Evolutionary conservation across 805 yeast genomes (phyloP).

Genomic region (Zygosaccharomyces gambellarensis): DNA sequence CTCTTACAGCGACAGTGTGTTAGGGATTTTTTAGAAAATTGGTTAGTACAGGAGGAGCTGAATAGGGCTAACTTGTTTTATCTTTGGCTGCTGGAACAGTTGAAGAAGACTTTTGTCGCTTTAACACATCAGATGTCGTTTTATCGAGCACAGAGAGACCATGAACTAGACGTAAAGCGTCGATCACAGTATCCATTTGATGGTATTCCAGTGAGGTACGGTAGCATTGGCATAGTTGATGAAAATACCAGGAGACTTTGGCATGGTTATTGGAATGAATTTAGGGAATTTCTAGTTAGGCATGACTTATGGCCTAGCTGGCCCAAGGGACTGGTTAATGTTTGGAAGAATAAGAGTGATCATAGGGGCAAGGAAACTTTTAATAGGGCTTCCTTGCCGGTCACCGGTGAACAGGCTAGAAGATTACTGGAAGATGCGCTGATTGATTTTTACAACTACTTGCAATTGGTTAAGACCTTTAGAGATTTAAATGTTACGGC

Average conservation of each 20-base stretch:
- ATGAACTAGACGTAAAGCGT: not conserved
- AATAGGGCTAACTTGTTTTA: slow-evolving; percentile 34
- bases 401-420: slow-evolving; percentile 16
- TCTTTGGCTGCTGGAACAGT: slow-evolving; percentile 28
- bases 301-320: slow-evolving; percentile 30
- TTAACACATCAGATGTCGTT: slow-evolving; percentile 25
- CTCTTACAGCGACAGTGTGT: slow-evolving; percentile 15
- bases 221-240: slow-evolving; percentile 6
- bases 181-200: not conserved
- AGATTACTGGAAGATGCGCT: slow-evolving; percentile 29
- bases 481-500: slow-evolving; percentile 80
- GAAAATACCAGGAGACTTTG: slow-evolving; percentile 7
- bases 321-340: slow-evolving; percentile 20
- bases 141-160: slow-evolving; percentile 12
- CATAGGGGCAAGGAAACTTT: slow-evolving; percentile 18
- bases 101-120: slow-evolving; percentile 21
- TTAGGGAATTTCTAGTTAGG: slow-evolving; percentile 15
- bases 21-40: slow-evolving; percentile 30
- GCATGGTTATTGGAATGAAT: not conserved
- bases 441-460: slow-evolving; percentile 29
- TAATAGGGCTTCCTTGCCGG: slow-evolving; percentile 13
- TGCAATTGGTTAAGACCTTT: slow-evolving; percentile 41
- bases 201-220: slow-evolving; percentile 2
- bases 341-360: slow-evolving; percentile 3
- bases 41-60: slow-evolving; percentile 31